Evolutionary conservation across 2,329 filamentous ascomycete genomes (phyloP), one percentile per base, ranked within the genome.

Genomic region (Verticillium nubilum): DNA sequence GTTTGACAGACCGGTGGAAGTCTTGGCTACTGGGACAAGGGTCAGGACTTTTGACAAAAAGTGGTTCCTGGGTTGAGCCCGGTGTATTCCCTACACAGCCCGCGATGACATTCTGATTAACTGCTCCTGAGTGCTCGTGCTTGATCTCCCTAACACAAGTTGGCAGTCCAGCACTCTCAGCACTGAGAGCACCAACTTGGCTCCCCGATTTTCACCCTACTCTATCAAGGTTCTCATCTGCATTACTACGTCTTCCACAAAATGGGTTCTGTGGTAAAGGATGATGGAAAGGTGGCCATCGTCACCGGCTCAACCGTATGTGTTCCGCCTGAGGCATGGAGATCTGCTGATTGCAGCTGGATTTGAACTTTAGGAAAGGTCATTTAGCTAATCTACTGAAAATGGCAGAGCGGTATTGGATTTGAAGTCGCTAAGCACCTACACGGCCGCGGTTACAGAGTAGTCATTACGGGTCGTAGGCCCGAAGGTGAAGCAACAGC

Each of bases 321-420:
- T 73, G 50, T 56, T 54, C 13, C n/a, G n/a, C n/a, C n/a, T n/a
- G n/a, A n/a, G n/a, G n/a, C n/a, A n/a, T n/a, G n/a, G n/a, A n/a
- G n/a, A n/a, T n/a, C n/a, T n/a, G n/a, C n/a, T n/a, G n/a, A n/a
- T n/a, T n/a, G n/a, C n/a, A n/a, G n/a, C n/a, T n/a, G n/a, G n/a
- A n/a, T n/a, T n/a, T n/a, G n/a, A n/a, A n/a, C n/a, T n/a, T n/a
- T n/a, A n/a, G n/a, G n/a, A n/a, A n/a, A n/a, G n/a, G n/a, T n/a
- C n/a, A n/a, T 37, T 35, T 5, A 5, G 23, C 4, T 33, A 52
- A 13, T 13, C 23, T 3, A 25, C n/a, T 23, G 17, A 12, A 50
- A 37, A 31, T 29, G n/a, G n/a, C 63, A 81, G 78, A 79, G 77
- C 9, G 79, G 78, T 12, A 80, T 82, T 55, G 78, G 78, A 29